Conservation (phyloP, 371 early-diverging fungal species). For the Haplosporangium sp. region DNA sequence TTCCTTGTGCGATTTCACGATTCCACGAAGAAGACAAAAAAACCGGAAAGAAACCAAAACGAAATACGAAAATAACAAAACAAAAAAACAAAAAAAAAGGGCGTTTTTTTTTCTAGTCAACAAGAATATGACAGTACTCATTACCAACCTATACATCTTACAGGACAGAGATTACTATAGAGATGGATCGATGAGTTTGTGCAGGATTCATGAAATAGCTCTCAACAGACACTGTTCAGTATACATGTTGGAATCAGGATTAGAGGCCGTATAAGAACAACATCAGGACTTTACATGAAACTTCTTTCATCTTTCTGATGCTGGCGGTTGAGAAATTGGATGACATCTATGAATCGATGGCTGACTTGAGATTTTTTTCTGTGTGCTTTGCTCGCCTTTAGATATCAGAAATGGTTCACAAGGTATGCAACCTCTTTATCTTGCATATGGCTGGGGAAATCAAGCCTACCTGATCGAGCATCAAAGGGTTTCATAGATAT, state of each 20-base stretch:
- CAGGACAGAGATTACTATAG: not conserved
- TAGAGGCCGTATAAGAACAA: not conserved
- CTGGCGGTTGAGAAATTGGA: not conserved
- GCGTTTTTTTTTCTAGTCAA: too few relatives aligned
- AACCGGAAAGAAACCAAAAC: too few relatives aligned
- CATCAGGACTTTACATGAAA: not conserved
- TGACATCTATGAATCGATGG: not conserved
- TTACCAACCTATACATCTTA: too few relatives aligned
- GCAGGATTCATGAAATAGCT: not conserved
- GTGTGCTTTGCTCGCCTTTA: conserved; percentile 1
- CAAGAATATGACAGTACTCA: too few relatives aligned
- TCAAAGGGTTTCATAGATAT: too few relatives aligned
- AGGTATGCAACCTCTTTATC: conserved; percentile 28
- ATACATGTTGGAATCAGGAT: not conserved
- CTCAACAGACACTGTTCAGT: not conserved
- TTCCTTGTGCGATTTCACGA: not conserved
- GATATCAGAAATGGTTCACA: conserved; percentile 58
- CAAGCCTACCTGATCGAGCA: too few relatives aligned
- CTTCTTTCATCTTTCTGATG: not conserved
- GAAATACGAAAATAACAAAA: not conserved
- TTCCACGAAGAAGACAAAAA: not conserved
- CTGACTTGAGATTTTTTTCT: not conserved
- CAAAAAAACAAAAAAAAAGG: not conserved
- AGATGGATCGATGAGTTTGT: not conserved
- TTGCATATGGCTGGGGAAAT: too few relatives aligned